Evolutionary conservation across 352 stramenopile species (phyloP).

Genomic region (Pythium volutum): DNA sequence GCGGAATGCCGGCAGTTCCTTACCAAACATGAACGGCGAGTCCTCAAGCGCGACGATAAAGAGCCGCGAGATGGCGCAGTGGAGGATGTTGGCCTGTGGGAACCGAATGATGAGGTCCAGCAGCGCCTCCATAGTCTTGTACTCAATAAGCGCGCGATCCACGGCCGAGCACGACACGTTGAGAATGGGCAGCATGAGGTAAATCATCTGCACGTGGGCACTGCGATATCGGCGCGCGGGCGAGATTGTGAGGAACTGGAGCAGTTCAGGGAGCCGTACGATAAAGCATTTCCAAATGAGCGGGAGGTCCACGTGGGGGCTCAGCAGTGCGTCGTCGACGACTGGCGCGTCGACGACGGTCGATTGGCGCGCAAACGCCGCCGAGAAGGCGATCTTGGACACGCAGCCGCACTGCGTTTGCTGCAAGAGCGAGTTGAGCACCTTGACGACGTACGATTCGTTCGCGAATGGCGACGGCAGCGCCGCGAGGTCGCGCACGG

Average conservation of each 20-base stretch:
- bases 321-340: conserved; percentile 27
- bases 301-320: conserved; percentile 52
- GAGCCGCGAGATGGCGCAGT: conserved; percentile 59
- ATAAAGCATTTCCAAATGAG: conserved; percentile 69
- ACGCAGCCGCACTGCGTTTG: conserved; percentile 71
- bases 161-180: conserved; percentile 64
- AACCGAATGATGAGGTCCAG: conserved; percentile 92
- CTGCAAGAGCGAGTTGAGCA: conserved; percentile 77
- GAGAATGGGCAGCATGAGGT: conserved; percentile 72
- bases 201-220: conserved; percentile 67
- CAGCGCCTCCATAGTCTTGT: conserved; percentile 40
- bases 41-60: conserved; percentile 81
- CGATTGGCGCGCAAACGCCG: conserved; percentile 14
- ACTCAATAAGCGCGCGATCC: conserved; percentile 39
- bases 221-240: conserved; percentile 41
- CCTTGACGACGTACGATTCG: conserved; percentile 70
- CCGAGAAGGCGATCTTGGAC: conserved; percentile 43
- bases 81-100: conserved; percentile 80
- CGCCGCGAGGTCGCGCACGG: conserved; percentile 36
- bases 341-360: conserved; percentile 4
- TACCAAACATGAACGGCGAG: conserved; percentile 77
- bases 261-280: conserved; percentile 33
- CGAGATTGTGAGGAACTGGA: conserved; percentile 34
- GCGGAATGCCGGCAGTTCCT: conserved; percentile 62
- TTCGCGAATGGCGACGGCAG: conserved; percentile 67